Base-by-base conservation (phyloP, 257 asterid genomes). In the Apocynum venetum region DNA sequence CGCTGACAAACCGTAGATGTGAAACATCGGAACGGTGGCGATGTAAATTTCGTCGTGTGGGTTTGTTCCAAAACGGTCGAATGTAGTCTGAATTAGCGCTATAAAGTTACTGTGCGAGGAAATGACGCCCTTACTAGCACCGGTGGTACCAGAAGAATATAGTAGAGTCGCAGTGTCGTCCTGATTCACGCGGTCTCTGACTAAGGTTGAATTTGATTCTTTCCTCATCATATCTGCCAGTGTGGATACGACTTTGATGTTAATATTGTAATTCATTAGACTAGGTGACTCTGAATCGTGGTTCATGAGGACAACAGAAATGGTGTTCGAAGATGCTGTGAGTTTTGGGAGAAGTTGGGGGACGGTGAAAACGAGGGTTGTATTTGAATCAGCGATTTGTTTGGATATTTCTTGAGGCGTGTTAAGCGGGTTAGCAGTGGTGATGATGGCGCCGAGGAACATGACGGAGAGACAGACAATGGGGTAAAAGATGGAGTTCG, bases 101-200 rank as follows among this genome's bases (percentile, higher is more conserved):
- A 93, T 90, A 25, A 91, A 51, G 81, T 93, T 95, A 9, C 85
- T 70, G 84, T 95, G 98, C 4, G 99, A 88, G 6, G 98, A 91
- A 43, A 91, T 85, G 7, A 95, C 99, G 55, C 99, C 99, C 81
- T 95, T 95, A 84, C 99, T 95, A 57, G 90, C 93, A 15, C 99
- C 99, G 59, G 99, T 95, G 2, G 99, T 95, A 74, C 99, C 99
- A 59, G 99, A 95, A 19, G 98, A 93, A 81, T 95, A 95, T 10
- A 95, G 90, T 4, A 95, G 87, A 0, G 96, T 91, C 3, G 99
- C 99, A 7, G 92, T 79, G 82, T 95, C 99, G 78, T 89, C 78
- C 70, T 83, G 89, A 41, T 76, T 44, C 63, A 95, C 92, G 63
- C 91, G 74, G 2, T 89, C 96, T 80, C 80, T 87, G 79, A 88